Evolutionary conservation across 2,329 filamentous ascomycete species (phyloP).

Genomic region (Tolypocladium tundrense): DNA sequence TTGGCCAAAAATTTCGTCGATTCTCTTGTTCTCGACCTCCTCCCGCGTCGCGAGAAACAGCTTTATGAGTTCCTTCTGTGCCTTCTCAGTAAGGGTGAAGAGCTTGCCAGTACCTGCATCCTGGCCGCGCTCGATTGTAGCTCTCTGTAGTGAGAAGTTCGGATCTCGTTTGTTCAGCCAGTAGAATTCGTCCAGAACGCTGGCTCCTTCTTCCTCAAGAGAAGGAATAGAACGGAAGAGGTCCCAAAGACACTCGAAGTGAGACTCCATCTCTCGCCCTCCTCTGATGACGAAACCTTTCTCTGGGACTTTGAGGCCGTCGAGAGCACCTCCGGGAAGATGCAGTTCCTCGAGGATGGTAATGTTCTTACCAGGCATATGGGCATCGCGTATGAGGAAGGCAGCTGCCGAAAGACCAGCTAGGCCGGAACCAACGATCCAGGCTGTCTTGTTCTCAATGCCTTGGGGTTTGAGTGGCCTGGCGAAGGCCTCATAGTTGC

Average conservation of each 20-base stretch:
- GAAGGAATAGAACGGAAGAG: constrained; percentile 18
- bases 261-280: constrained; percentile 18
- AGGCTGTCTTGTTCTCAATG: neutral
- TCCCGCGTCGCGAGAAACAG: neutral
- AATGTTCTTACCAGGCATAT: neutral
- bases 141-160: constrained; percentile 14
- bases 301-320: constrained; percentile 3
- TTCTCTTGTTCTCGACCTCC: neutral
- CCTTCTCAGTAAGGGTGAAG: constrained; percentile 16
- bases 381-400: neutral
- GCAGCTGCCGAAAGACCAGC: neutral
- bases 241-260: constrained; percentile 16
- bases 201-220: constrained; percentile 14
- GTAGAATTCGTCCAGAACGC: constrained; percentile 20
- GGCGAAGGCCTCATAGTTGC: neutral
- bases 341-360: neutral
- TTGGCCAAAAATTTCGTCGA: neutral
- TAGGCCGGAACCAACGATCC: neutral
- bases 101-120: constrained; percentile 13
- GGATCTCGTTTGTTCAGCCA: constrained; percentile 14
- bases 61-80: constrained; percentile 10
- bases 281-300: constrained; percentile 20
- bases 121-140: constrained; percentile 16
- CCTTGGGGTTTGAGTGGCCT: neutral
- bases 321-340: neutral